Base-by-base conservation (phyloP, 768 basidiomycete genomes). In the Collybia sordida region DNA sequence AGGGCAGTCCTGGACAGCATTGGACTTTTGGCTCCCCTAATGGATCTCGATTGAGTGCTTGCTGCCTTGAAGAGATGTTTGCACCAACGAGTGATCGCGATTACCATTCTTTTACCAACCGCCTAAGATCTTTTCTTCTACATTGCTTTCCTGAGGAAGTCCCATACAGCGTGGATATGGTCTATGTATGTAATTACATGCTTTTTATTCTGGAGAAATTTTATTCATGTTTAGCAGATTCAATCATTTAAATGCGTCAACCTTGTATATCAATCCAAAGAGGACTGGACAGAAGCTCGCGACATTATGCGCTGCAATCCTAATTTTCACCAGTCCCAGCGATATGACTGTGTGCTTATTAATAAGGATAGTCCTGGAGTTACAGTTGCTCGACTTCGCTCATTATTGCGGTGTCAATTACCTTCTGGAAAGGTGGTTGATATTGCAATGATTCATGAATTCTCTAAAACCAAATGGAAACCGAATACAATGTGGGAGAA, bases 301-400 rank as follows among this genome's bases (percentile, higher is more conserved):
- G 55, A 65, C 42, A 65, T 66, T 23, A 15, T 66, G 45, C 46
- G 59, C 8, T 64, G 64, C 55, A 65, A 59, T 42, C 51, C 54
- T 18, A 36, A 47, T n/a, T 66, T 65, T 49, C 59, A 64, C 31
- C 49, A 50, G 8, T 36, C 50, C 7, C 31, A 3, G 6, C 53
- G 59, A 3, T 55, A 49, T 45, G 60, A 63, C 40, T 61, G 59
- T 47, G 49, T 53, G 7, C 50, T 60, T 24, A 51, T 65, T 37
- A 43, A 61, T 27, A 46, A 53, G 12, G 51, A 59, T 42, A 47
- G 45, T 8, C 58, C 57, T 8, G 39, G 41, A 36, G 28, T 55
- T 42, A 58, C 42, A 1, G 31, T 52, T 18, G 57, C 55, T 19
- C 51, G 53, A n/a, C 51, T 59, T 4, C 31, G 47, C 12, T 39